Evolutionary conservation across 129 eudicot species (phyloP), one percentile per base, ranked within the genome.

Genomic region (Heracleum sosnowskyi): DNA sequence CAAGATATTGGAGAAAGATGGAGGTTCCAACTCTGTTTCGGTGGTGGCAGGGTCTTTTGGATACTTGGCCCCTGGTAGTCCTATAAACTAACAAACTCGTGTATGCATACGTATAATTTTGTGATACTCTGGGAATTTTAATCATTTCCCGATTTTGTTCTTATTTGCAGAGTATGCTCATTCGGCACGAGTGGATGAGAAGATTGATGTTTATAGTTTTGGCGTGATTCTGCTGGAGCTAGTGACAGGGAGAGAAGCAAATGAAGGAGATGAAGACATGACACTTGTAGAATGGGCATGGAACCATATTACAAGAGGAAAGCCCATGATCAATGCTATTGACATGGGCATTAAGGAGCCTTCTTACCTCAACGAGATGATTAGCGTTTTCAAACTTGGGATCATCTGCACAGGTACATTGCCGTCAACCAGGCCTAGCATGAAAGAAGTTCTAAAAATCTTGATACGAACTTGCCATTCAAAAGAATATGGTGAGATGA

Each of bases 171-270:
- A 94, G 79, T 91, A 86, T 70, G 90, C 92, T 20, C 87, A 87
- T 17, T 87, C 97, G 9, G 78, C 79, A 10, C 85, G 80, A 78
- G 98, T 90, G 82, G 87, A 79, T 66, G 97, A 90, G 82, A 91
- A 91, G 89, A 88, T 86, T 5, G 98, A 93, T 28, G 89, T 91
- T 39, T 93, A 91, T 31, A 88, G 98, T 78, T 93, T 93, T 3
- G 98, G 98, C 37, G 98, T 89, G 76, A 85, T 93, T 36, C 90
- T 94, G 69, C 82, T 94, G 76, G 97, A 94, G 76, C 80, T 94
- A 79, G 85, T 90, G 73, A 94, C 98, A 0, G 97, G 98, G 47
- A 88, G 82, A 73, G 96, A 94, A 84, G 93, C 96, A 1, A 81
- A 82, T 36, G 49, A 79, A 0, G 97, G 96, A 69, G 86, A 83